Base-by-base conservation (phyloP, 768 basidiomycete species). In the Termitomyces sp. region DNA sequence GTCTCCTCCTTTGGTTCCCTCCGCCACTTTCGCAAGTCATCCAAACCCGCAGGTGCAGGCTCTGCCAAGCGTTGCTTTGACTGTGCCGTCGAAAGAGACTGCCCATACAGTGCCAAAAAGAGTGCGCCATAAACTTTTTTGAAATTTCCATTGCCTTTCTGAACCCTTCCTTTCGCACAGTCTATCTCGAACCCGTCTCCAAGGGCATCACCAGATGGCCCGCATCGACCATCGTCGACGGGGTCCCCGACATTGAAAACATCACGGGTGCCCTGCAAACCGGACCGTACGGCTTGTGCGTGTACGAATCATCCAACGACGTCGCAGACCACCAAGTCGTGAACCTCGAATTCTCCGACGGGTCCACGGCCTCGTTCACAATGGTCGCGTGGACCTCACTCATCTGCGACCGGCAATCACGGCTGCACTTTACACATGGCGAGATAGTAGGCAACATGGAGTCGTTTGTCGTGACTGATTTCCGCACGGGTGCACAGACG, bases 251-350 rank as follows among this genome's bases (percentile, higher is more conserved):
- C 66, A 88, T 95, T 45, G 93, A 95, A 73, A 94, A 88, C 68
- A 75, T 95, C 57, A 85, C 84, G 0, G 79, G 80, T 2, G 92
- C 89, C 0, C 74, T 95, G n/a, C 78, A 74, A 46, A 75, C 71
- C 4, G 85, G 88, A 3, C 84, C 87, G 17, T 94, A 93, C 58
- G 93, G 93, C 0, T 71, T 76, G 55, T 95, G 93, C 65, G 92
- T 92, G 6, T 95, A 95, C 68, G 91, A 93, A 67, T 80, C 83
- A 53, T 75, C 80, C 43, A 95, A 95, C 66, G 88, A 95, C 66
- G 92, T 95, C 46, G 91, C 89, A 64, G 92, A 95, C 71, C 86
- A 95, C 62, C 92, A 95, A 71, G 88, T 95, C 45, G 93, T 95
- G 60, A 95, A 93, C 68, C 71, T 95, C 55, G 89, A 94, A 65